Base-by-base conservation (phyloP, 495 filamentous ascomycete species). In the Penicillium pulvis region DNA sequence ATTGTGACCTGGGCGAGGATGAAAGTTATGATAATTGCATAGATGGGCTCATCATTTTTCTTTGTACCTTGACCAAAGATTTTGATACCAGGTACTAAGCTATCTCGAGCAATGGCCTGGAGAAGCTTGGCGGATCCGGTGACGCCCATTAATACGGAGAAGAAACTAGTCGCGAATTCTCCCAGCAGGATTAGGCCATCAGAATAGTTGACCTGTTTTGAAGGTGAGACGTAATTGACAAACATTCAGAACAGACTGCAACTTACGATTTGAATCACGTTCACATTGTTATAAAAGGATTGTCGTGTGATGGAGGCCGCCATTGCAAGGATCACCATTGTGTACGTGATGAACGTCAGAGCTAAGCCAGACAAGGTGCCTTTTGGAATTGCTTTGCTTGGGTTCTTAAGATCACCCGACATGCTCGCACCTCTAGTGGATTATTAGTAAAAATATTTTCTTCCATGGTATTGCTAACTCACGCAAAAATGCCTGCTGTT, bases 121-220 rank as follows among this genome's bases (percentile, higher is more conserved):
- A 96, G 80, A 16, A 93, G 84, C 73, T 94, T 94, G n/a, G 91
- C 89, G 23, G 91, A 87, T 2, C 89, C 91, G 63, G 94, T 91
- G 8, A 96, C 83, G 1, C 91, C 91, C 90, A 94, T 95, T 56
- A 96, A 63, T 4, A 87, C 83, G 0, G 91, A 94, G 77, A 96
- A 96, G 68, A 92, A 90, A 16, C 85, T 87, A 0, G 87, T 88
- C 3, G 91, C 89, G 60, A 92, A 85, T 70, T 96, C 91, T 56
- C 91, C 91, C 14, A 90, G 80, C 12, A 96, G 84, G 26, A 96
- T 86, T 0, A 93, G 61, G 14, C 82, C 78, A 1, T 86, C 84
- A 28, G 88, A 93, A 16, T 88, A 65, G 61, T 90, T 95, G 31
- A 86, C 88, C 69, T 87, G 56, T 33, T 17, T 19, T 28, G n/a